A percentile compares a stretch with the other conserved stretches of the same genome.
These are phyloP conservation scores for Septoria linicola DNA, from an alignment of 2,329 filamentous ascomycete genomes.

Conservation along the genomic window DNA sequence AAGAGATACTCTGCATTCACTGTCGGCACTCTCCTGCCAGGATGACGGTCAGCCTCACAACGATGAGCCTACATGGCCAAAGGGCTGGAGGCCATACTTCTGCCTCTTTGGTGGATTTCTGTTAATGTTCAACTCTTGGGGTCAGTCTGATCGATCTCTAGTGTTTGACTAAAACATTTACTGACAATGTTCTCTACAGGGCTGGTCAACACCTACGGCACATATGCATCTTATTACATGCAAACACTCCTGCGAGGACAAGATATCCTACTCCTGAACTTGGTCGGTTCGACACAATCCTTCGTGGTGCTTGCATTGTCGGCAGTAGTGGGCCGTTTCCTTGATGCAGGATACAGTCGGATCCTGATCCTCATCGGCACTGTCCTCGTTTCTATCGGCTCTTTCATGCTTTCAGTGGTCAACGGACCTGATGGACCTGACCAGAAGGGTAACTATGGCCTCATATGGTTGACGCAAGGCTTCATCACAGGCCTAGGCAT, in stretches of 20 bases:
- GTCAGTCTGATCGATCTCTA: slow-evolving; percentile 3
- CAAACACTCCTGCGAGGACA: slow-evolving; percentile 44
- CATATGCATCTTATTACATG: slow-evolving; percentile 51
- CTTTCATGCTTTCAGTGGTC: slow-evolving; percentile 47
- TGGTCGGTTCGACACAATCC: slow-evolving; percentile 51
- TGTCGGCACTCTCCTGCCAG: slow-evolving; percentile 12
- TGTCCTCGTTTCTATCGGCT: slow-evolving; percentile 45
- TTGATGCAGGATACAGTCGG: slow-evolving; percentile 49
- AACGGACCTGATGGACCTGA: slow-evolving; percentile 40
- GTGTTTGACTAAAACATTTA: background rate
- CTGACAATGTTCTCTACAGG: slow-evolving; percentile 1
- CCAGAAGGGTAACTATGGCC: slow-evolving; percentile 42
- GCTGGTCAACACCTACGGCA: slow-evolving; percentile 52
- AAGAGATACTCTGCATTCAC: slow-evolving; percentile 14
- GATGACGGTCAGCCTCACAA: background rate
- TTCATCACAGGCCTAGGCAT: slow-evolving; percentile 50
- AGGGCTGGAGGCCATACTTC: slow-evolving; percentile 46
- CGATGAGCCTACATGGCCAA: slow-evolving; percentile 46
- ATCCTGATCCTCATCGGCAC: slow-evolving; percentile 44
- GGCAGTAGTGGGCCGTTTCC: slow-evolving; percentile 47
- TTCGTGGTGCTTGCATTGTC: slow-evolving; percentile 50
- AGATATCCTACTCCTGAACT: slow-evolving; percentile 46
- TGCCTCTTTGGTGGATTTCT: slow-evolving; percentile 50
- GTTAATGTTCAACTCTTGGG: slow-evolving; percentile 46
- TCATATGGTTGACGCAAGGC: slow-evolving; percentile 51